These are phyloP conservation scores for Hamamelis virginiana DNA, from an alignment of 164 flowering plant species.

Conservation along the genomic window DNA sequence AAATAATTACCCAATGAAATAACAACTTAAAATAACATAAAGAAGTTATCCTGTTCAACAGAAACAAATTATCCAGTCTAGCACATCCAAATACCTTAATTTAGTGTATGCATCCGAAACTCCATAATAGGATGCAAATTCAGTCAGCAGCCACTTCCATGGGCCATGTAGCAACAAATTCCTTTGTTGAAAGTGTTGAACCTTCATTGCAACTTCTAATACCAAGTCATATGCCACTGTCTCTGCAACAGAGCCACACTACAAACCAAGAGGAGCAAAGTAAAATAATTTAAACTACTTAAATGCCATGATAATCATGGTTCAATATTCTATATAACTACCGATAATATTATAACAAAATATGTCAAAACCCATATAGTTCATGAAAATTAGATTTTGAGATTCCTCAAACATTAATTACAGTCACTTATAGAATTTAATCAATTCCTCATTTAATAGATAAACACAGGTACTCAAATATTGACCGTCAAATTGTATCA, in stretches of 20 bases:
- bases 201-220: conserved; percentile 77
- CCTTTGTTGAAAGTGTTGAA: conserved; percentile 69
- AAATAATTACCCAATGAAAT: not conserved
- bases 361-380: no score
- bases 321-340: not conserved
- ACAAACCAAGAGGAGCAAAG: conserved; percentile 14
- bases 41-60: not conserved
- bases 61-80: not conserved
- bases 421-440: no score
- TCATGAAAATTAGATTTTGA: no score
- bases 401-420: no score
- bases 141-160: conserved; percentile 75
- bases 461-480: no score
- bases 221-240: conserved; percentile 81
- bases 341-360: no score
- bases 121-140: conserved; percentile 81
- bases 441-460: no score
- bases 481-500: no score
- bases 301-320: not conserved
- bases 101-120: conserved; percentile 76
- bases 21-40: not conserved
- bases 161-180: conserved; percentile 58
- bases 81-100: conserved; percentile 46
- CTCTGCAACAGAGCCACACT: conserved; percentile 85
- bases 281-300: not conserved